Percentiles rank a stretch among this genome's conserved stretches.
These are phyloP conservation scores for Carex parvula DNA, from an alignment of 176 grass and related monocot species.

Conservation along the genomic window DNA sequence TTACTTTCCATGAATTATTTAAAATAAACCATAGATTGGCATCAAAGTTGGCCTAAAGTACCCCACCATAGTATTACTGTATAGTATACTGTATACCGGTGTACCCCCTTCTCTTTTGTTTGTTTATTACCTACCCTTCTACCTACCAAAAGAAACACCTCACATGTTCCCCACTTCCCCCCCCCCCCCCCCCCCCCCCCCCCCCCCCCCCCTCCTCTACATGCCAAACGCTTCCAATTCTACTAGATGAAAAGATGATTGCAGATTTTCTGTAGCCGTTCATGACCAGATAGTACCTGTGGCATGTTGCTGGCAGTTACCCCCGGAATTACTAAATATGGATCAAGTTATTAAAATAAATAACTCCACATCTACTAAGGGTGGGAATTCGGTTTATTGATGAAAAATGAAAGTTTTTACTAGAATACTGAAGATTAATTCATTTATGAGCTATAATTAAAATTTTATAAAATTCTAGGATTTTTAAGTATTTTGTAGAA, in stretches of 20 bases:
- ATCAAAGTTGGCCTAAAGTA: slow-evolving; percentile 21
- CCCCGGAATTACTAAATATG: background rate
- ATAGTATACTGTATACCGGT: background rate
- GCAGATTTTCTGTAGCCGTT: slow-evolving; percentile 5
- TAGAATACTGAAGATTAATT: background rate
- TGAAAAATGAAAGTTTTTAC: background rate
- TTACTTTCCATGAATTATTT: background rate
- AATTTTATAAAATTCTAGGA: too few species aligned
- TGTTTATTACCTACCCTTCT: slow-evolving; percentile 31
- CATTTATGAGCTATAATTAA: background rate
- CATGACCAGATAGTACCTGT: background rate
- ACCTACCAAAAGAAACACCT: slow-evolving; percentile 43
- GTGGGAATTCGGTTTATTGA: background rate
- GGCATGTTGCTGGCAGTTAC: background rate
- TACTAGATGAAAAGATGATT: background rate
- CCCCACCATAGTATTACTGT: background rate
- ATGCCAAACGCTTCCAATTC: slow-evolving; percentile 20
- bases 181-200: slow-evolving; percentile 10
- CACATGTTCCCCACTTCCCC: slow-evolving; percentile 59
- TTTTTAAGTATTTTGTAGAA: too few species aligned
- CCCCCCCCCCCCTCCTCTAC: slow-evolving; percentile 29
- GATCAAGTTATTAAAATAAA: background rate
- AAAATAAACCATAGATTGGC: background rate
- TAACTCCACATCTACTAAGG: background rate
- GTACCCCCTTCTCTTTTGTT: background rate